Evolutionary conservation across 2,329 filamentous ascomycete species (phyloP).

Genomic region (Pyrenophora seminiperda): DNA sequence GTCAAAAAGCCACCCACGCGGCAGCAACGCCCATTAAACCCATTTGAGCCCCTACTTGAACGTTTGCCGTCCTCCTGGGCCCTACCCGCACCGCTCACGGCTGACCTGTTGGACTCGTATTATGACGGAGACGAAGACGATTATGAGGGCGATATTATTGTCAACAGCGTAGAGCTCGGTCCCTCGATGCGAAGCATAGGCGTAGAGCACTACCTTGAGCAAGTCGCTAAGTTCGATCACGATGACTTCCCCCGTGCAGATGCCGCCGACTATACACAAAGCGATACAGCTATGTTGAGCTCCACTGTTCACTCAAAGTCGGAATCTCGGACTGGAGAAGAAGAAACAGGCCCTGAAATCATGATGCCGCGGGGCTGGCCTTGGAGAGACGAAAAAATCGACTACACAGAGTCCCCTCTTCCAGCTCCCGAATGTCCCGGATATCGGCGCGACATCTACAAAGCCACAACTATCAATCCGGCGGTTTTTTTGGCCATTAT

Average conservation of each 20-base stretch:
- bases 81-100: too few relatives aligned
- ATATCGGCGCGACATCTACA: conserved; percentile 22
- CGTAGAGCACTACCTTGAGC: conserved; percentile 13
- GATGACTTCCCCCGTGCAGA: conserved; percentile 3
- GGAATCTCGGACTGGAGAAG: neutral
- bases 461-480: conserved; percentile 20
- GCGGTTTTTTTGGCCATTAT: conserved; percentile 28
- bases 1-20: too few relatives aligned
- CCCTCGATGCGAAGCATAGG: neutral
- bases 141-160: conserved; percentile 16
- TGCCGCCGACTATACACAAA: neutral
- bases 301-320: neutral
- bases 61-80: too few relatives aligned
- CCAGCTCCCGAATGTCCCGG: neutral
- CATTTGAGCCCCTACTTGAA: too few relatives aligned
- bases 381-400: neutral
- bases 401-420: conserved; percentile 6
- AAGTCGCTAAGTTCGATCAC: neutral
- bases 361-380: neutral
- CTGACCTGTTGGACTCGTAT: conserved; percentile 17
- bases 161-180: conserved; percentile 21
- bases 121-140: neutral
- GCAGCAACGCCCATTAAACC: too few relatives aligned
- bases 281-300: neutral
- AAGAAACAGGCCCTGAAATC: neutral